phyloP scores from a whole-genome alignment of 495 filamentous ascomycete genomes.

The Apodospora peruviana region DNA sequence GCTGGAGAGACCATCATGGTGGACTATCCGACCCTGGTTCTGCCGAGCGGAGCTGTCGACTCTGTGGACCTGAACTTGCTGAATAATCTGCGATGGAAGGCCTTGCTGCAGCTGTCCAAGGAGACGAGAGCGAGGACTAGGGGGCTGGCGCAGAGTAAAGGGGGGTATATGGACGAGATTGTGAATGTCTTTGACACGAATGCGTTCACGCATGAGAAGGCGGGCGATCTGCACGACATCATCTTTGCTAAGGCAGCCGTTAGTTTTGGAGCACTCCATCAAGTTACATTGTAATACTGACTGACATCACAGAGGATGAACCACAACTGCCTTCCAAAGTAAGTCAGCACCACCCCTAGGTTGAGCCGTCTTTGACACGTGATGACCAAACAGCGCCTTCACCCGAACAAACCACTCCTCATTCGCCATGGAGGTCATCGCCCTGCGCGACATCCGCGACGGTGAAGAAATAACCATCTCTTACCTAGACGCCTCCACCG shows the following conservation, averaged over 20 bases:
- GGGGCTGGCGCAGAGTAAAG: neutral
- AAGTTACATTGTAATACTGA: neutral
- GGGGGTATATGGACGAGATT: neutral
- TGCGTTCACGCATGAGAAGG: constrained; percentile 9
- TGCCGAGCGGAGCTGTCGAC: neutral
- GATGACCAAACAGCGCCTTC: constrained; percentile 1
- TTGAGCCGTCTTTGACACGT: too few species aligned
- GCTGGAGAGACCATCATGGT: constrained; percentile 3
- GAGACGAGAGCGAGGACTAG: neutral
- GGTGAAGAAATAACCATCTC: constrained; percentile 3
- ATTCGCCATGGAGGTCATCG: neutral
- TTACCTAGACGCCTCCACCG: constrained; percentile 1
- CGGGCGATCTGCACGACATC: constrained; percentile 1
- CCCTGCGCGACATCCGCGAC: neutral
- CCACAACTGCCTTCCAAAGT: constrained; percentile 6
- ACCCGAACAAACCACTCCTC: constrained; percentile 1
- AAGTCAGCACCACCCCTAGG: too few species aligned
- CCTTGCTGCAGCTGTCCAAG: neutral
- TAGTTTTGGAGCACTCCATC: neutral
- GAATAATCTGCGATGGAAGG: neutral
- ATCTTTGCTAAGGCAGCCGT: constrained; percentile 6
- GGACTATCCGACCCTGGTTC: constrained; percentile 4
- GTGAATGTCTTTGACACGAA: constrained; percentile 8
- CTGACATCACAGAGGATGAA: constrained; percentile 4
- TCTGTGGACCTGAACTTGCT: neutral